These are phyloP conservation scores for Lactifluus pinguis DNA, from an alignment of 768 basidiomycete genomes.

Conservation along the genomic window DNA sequence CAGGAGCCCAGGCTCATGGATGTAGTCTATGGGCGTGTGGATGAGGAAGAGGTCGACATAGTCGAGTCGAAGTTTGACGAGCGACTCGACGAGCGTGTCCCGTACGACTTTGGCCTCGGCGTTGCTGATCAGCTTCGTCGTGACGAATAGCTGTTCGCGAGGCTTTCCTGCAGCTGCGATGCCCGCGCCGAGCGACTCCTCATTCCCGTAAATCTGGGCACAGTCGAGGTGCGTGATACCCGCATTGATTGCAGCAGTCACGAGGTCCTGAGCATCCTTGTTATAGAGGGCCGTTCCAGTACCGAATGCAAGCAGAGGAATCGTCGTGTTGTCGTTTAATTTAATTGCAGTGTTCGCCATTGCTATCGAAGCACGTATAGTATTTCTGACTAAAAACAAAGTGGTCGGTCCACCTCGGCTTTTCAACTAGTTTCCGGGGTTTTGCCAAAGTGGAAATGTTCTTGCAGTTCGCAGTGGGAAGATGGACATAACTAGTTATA, in stretches of 20 bases:
- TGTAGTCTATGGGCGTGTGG: slow-evolving; percentile 28
- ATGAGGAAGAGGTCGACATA: slow-evolving; percentile 39
- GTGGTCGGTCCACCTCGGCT: background rate
- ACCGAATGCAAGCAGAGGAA: slow-evolving; percentile 33
- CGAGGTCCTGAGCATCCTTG: slow-evolving; percentile 24
- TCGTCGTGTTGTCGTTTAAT: slow-evolving; percentile 31
- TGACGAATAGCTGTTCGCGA: slow-evolving; percentile 35
- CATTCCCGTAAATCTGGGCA: slow-evolving; percentile 33
- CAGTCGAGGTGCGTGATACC: slow-evolving; percentile 34
- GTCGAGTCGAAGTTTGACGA: slow-evolving; percentile 33
- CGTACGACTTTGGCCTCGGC: slow-evolving; percentile 29
- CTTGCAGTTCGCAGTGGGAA: no score
- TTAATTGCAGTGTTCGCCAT: slow-evolving; percentile 22
- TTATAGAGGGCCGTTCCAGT: slow-evolving; percentile 29
- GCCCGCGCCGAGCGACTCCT: slow-evolving; percentile 30
- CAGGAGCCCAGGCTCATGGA: slow-evolving; percentile 21
- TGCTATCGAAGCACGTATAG: no score
- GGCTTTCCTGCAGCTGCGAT: slow-evolving; percentile 28
- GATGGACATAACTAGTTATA: no score
- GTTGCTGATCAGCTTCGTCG: slow-evolving; percentile 30
- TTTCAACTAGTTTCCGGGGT: background rate
- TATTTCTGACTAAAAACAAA: background rate
- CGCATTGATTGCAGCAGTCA: slow-evolving; percentile 26
- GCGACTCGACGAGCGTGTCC: slow-evolving; percentile 30
- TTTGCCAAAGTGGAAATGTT: background rate